Conservation (phyloP, 1,284 basidiomycete species). For the Gymnopus androsaceus region DNA sequence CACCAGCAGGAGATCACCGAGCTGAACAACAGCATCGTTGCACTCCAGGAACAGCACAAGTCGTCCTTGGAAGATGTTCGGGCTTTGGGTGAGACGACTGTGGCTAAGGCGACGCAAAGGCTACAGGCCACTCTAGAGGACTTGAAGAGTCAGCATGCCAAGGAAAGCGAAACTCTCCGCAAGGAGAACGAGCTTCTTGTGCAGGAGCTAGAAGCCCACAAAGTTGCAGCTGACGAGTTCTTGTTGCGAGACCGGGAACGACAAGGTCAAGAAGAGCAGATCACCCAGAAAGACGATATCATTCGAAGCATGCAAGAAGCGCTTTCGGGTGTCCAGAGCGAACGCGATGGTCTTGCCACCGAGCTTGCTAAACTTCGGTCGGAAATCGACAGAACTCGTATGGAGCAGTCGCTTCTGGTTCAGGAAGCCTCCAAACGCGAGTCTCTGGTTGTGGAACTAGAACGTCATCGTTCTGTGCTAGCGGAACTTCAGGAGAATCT, state of each 20-base stretch:
- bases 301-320: slow-evolving; percentile 53
- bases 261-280: slow-evolving; percentile 48
- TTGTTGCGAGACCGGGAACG: slow-evolving; percentile 52
- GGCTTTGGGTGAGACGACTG: slow-evolving; percentile 36
- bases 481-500: slow-evolving; percentile 76
- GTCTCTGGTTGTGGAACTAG: slow-evolving; percentile 71
- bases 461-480: slow-evolving; percentile 72
- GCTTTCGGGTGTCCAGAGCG: slow-evolving; percentile 44
- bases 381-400: slow-evolving; percentile 60
- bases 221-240: slow-evolving; percentile 60
- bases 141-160: slow-evolving; percentile 36
- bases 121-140: slow-evolving; percentile 36
- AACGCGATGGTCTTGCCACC: slow-evolving; percentile 54
- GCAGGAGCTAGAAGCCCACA: slow-evolving; percentile 65
- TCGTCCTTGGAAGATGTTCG: slow-evolving; percentile 42
- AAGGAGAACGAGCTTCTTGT: slow-evolving; percentile 57
- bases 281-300: slow-evolving; percentile 51
- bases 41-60: slow-evolving; percentile 48
- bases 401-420: slow-evolving; percentile 62
- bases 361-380: slow-evolving; percentile 58
- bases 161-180: slow-evolving; percentile 45
- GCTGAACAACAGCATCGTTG: slow-evolving; percentile 44
- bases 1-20: slow-evolving; percentile 48
- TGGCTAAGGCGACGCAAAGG: slow-evolving; percentile 43
- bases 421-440: slow-evolving; percentile 75